A percentile compares a stretch with the other conserved stretches of the same genome.
Evolutionary conservation across 495 filamentous ascomycete genomes (phyloP).

Genomic region (Endocarpon pusillum): DNA sequence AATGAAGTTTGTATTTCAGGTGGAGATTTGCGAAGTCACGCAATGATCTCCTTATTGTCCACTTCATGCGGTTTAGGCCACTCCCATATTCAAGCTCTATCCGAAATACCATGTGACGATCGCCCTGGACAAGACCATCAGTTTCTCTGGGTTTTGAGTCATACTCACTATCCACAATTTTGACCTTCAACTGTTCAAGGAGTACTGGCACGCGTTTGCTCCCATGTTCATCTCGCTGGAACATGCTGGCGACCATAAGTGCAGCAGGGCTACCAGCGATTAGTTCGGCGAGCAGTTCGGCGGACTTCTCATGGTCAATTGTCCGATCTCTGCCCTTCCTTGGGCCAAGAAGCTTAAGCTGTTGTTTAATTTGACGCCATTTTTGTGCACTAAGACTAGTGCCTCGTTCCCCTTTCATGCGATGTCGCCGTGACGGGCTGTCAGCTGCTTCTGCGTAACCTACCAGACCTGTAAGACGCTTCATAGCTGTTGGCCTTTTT

Average conservation of each 20-base stretch:
- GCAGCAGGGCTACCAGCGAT: constrained; percentile 83
- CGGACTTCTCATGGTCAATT: constrained; percentile 86
- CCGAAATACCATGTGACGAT: constrained; percentile 72
- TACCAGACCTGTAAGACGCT: constrained; percentile 58
- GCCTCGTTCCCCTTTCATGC: constrained; percentile 38
- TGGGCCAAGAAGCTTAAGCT: constrained; percentile 64
- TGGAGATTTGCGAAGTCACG: constrained; percentile 88
- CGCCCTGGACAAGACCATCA: constrained; percentile 30
- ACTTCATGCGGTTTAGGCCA: constrained; percentile 90
- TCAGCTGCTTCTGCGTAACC: constrained; percentile 38
- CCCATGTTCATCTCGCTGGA: constrained; percentile 90
- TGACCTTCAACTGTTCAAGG: constrained; percentile 84
- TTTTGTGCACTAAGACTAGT: constrained; percentile 66
- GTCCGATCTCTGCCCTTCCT: constrained; percentile 60
- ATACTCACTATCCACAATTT: constrained; percentile 63
- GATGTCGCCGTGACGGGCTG: constrained; percentile 32
- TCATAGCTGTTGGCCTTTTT: constrained; percentile 51
- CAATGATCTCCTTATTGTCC: constrained; percentile 76
- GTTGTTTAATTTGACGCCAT: constrained; percentile 76
- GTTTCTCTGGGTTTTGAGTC: constrained; percentile 20
- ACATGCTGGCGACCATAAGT: constrained; percentile 86
- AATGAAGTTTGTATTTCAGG: constrained; percentile 72
- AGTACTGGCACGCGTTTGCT: constrained; percentile 89
- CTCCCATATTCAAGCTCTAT: constrained; percentile 95
- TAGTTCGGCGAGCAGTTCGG: constrained; percentile 89